Evolutionary conservation across 306 rosid species (phyloP), one percentile per base, ranked within the genome.

Genomic region (Sicyos edulis): DNA sequence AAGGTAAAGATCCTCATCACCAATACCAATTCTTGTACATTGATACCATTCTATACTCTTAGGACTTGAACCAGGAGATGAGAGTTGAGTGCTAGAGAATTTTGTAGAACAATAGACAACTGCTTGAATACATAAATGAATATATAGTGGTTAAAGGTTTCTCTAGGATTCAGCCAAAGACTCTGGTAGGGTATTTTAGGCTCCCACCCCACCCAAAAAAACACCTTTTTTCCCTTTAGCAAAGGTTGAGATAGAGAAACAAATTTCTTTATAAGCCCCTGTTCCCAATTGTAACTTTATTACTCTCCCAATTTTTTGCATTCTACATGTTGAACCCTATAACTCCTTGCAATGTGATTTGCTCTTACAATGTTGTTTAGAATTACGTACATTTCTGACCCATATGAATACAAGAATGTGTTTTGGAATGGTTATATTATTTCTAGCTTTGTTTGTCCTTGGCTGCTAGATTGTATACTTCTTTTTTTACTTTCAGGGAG

Each of bases 11-110:
- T 69, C 58, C 14, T 51, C 3, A 22, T 21, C 73, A 8, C 45
- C 59, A 8, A 17, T 61, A 51, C 64, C 65, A 78, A 82, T 57
- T 54, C 59, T 77, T 84, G 92, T 84, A 81, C 85, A 85, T 84
- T 79, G 71, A 75, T 80, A 20, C 55, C 57, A 67, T 74, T 83
- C 60, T 59, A 29, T 73, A 19, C 16, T 37, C 21, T 78, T 55
- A 8, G 14, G 3, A 69, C 58, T 51, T 49, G 58, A 62, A 62
- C 69, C 59, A 15, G 22, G 59, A 69, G 72, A 45, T 47, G 56
- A n/a, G 37, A 7, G 54, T 50, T 74, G 63, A 32, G 57, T 37
- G 58, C 24, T 22, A 4, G 29, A 69, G 59, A 49, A 4, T 69
- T 69, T 69, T 69, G 73, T 51, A 69, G 73, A 49, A 50, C 59